Conservation (phyloP, 2,329 filamentous ascomycete species). For the Talaromyces albobiverticillius region DNA sequence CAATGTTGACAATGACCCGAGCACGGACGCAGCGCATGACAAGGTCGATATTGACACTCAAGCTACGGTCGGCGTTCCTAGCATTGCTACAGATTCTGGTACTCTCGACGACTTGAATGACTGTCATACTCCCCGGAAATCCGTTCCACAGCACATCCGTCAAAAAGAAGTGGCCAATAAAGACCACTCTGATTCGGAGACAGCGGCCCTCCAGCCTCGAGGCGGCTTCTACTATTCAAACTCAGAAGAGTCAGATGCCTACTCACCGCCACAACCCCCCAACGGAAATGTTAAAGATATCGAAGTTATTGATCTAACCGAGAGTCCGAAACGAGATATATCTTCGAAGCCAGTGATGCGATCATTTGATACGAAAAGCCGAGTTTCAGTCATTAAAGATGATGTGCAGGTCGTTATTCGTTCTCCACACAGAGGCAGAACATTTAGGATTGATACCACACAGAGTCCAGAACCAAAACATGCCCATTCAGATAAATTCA, state of each 20-base stretch:
- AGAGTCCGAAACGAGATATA: constrained; percentile 16
- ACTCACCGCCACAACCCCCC: constrained; percentile 3
- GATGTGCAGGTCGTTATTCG: constrained; percentile 5
- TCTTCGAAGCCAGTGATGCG: constrained; percentile 24
- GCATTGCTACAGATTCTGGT: neutral
- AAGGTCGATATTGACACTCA: neutral
- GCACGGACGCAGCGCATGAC: neutral
- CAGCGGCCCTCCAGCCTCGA: constrained; percentile 5
- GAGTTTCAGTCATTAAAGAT: neutral
- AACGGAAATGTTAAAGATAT: constrained; percentile 5
- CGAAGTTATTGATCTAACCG: constrained; percentile 35
- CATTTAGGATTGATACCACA: neutral
- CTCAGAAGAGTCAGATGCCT: constrained; percentile 9
- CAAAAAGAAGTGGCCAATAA: neutral
- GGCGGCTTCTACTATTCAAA: constrained; percentile 10
- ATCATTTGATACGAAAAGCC: constrained; percentile 26
- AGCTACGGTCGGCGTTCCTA: neutral
- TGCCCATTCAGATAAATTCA: neutral
- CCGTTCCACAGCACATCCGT: neutral
- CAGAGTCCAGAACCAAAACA: neutral
- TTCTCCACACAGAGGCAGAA: neutral
- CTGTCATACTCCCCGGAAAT: neutral
- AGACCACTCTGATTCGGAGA: neutral
- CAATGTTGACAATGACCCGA: neutral
- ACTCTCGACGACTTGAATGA: neutral